Percentiles rank a stretch among this genome's conserved stretches.
Conservation (phyloP, 345 rosid species). For the Syzygium grande region DNA sequence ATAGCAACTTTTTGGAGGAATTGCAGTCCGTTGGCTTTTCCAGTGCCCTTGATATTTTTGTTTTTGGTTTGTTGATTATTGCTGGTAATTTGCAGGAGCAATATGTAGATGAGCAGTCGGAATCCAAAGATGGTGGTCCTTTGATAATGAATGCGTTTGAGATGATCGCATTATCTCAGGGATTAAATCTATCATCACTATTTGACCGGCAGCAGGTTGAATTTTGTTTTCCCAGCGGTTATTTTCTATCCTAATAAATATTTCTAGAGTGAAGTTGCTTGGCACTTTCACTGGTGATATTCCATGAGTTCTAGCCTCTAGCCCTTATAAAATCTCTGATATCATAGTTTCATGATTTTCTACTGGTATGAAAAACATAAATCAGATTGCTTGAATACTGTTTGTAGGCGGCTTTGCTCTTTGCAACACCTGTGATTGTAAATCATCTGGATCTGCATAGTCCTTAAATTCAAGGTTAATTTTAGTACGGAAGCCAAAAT, state of each 20-base stretch:
- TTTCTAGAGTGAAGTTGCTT: not conserved
- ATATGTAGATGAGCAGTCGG: conserved; percentile 54
- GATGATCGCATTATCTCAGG: conserved; percentile 91
- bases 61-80: not conserved
- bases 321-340: not conserved
- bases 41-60: not conserved
- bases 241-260: not conserved
- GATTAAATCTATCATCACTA: conserved; percentile 75
- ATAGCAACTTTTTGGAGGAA: not conserved
- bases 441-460: not conserved
- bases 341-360: not conserved
- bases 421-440: not conserved
- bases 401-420: not conserved
- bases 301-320: not conserved
- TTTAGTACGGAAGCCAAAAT: not conserved
- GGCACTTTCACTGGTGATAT: not conserved
- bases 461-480: not conserved
- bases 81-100: conserved; percentile 42
- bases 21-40: not conserved
- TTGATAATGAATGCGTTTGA: conserved; percentile 91
- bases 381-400: not conserved
- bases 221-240: not conserved
- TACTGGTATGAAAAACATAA: not conserved
- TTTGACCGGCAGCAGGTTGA: conserved; percentile 83
- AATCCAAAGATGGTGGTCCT: conserved; percentile 44